phyloP scores from a whole-genome alignment of 2,329 filamentous ascomycete species.

The Alternaria sp. region DNA sequence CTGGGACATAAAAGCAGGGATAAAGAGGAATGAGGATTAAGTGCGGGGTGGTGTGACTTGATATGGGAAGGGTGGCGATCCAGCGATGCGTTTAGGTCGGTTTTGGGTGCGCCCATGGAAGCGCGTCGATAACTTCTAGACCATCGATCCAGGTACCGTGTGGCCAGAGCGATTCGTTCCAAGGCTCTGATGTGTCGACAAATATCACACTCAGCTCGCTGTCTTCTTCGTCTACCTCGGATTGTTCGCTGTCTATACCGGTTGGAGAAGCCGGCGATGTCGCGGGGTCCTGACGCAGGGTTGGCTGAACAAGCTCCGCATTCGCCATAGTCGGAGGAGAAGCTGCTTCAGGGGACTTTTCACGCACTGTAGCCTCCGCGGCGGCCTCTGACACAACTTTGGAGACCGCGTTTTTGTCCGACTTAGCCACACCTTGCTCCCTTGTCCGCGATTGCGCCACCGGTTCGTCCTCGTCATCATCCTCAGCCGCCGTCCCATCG shows the following conservation, averaged over 20 bases:
- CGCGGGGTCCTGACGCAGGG: no score
- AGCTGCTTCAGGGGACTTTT: neutral
- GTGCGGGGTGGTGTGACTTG: neutral
- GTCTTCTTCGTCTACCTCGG: neutral
- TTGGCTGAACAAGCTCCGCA: neutral
- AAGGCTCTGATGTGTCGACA: neutral
- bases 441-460: neutral
- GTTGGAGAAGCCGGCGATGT: neutral
- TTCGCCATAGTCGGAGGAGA: neutral
- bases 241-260: no score
- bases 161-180: neutral
- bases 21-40: neutral
- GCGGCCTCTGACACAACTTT: rapidly evolving
- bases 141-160: neutral
- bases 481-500: neutral
- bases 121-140: neutral
- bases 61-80: neutral
- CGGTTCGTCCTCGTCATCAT: neutral
- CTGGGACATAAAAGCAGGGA: neutral
- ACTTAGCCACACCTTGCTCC: rapidly evolving
- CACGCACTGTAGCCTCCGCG: no score
- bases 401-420: neutral
- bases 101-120: neutral
- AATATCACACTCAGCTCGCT: neutral
- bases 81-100: neutral